Conservation (phyloP, 345 rosid species). For the Ricinus communis region DNA sequence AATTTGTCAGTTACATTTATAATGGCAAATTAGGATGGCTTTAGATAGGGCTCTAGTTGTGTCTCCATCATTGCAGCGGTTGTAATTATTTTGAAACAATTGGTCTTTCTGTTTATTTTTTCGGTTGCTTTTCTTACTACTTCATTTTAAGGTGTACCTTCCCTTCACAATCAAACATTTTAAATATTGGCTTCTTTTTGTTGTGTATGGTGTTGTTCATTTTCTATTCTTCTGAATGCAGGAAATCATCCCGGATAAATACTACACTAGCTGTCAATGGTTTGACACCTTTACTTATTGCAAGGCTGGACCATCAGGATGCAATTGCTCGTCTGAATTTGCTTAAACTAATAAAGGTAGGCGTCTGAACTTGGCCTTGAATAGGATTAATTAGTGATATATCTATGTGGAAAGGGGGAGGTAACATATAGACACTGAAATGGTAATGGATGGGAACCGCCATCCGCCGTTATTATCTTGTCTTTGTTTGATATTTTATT, state of each 20-base stretch:
- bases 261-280: slow-evolving; percentile 96
- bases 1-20: background rate
- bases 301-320: slow-evolving; percentile 93
- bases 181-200: background rate
- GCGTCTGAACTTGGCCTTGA: background rate
- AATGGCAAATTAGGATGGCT: background rate
- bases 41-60: background rate
- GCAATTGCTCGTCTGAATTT: slow-evolving; percentile 96
- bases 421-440: background rate
- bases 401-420: background rate
- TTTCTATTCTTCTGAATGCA: slow-evolving; percentile 25
- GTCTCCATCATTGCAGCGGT: background rate
- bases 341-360: slow-evolving; percentile 87
- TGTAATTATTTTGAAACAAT: too few species aligned
- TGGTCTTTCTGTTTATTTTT: background rate
- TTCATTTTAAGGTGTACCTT: background rate
- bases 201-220: background rate
- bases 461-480: too few species aligned
- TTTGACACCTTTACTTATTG: slow-evolving; percentile 81
- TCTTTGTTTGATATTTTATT: too few species aligned
- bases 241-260: slow-evolving; percentile 92
- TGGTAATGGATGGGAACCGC: too few species aligned
- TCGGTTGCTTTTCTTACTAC: background rate
- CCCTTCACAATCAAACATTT: background rate
- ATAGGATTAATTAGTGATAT: background rate